These are phyloP conservation scores for Thielaviopsis punctulata DNA, from an alignment of 2,329 filamentous ascomycete genomes.

Conservation along the genomic window DNA sequence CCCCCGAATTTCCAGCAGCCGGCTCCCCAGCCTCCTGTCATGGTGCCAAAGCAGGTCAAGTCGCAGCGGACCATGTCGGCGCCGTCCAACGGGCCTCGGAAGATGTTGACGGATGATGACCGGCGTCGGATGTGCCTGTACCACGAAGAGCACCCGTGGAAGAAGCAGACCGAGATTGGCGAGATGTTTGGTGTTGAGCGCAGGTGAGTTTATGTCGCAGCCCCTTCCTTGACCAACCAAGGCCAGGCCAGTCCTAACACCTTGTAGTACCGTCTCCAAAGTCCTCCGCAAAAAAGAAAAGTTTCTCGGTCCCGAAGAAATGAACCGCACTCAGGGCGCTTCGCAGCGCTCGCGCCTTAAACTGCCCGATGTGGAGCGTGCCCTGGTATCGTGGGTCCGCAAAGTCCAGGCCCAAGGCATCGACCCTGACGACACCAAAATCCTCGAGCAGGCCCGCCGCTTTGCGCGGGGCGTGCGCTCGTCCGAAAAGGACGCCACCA, in stretches of 20 bases:
- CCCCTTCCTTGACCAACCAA: background rate
- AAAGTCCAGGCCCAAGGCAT: constrained; percentile 65
- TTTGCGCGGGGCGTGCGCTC: constrained; percentile 57
- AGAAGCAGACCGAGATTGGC: constrained; percentile 94
- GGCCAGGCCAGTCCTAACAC: constrained; percentile 1
- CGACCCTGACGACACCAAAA: constrained; percentile 59
- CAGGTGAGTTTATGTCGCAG: constrained; percentile 46
- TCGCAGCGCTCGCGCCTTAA: constrained; percentile 47
- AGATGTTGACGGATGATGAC: constrained; percentile 82
- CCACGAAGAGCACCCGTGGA: constrained; percentile 72
- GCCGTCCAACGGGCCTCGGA: constrained; percentile 46
- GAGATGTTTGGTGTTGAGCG: constrained; percentile 88
- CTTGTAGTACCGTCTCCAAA: constrained; percentile 84
- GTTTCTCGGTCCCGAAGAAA: constrained; percentile 70
- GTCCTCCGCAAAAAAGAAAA: constrained; percentile 89
- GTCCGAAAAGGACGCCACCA: constrained; percentile 50
- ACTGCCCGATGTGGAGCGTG: constrained; percentile 78
- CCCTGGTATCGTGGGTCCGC: constrained; percentile 70
- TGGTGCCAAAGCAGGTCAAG: constrained; percentile 3
- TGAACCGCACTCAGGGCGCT: constrained; percentile 30
- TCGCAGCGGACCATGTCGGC: constrained; percentile 25
- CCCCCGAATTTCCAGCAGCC: background rate
- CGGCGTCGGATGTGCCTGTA: constrained; percentile 87
- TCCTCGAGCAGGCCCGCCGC: constrained; percentile 66
- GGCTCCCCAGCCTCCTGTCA: background rate